These are phyloP conservation scores for Lomentospora prolificans DNA, from an alignment of 2,329 filamentous ascomycete genomes.

Conservation along the genomic window DNA sequence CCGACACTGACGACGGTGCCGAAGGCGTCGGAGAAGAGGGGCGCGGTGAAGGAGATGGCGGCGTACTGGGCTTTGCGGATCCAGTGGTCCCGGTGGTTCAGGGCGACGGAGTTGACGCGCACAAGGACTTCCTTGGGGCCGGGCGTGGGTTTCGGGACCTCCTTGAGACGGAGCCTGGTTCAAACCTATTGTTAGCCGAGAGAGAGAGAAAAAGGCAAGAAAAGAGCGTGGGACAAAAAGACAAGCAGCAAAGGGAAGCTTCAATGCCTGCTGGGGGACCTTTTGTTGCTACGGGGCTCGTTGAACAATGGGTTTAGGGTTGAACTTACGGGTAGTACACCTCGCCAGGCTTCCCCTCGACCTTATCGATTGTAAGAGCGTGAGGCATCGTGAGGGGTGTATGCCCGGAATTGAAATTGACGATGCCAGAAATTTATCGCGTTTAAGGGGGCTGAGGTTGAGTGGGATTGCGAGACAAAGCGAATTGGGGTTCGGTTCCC, in stretches of 20 bases:
- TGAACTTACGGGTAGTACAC: conserved; percentile 72
- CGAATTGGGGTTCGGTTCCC: too few relatives aligned
- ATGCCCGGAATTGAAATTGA: not conserved
- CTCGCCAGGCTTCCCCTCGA: conserved; percentile 75
- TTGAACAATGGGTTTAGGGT: too few relatives aligned
- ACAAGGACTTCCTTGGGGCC: conserved; percentile 62
- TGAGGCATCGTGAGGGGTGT: conserved; percentile 32
- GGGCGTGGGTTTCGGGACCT: conserved; percentile 52
- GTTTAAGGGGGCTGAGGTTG: too few relatives aligned
- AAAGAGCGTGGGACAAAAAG: too few relatives aligned
- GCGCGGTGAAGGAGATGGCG: conserved; percentile 65
- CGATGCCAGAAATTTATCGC: too few relatives aligned
- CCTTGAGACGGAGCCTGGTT: conserved; percentile 49
- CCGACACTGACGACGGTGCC: conserved; percentile 63
- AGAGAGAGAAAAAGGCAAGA: not conserved
- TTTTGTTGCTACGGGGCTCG: too few relatives aligned
- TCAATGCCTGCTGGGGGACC: too few relatives aligned
- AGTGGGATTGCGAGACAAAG: too few relatives aligned
- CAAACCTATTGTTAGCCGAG: conserved; percentile 8
- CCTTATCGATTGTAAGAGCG: conserved; percentile 54
- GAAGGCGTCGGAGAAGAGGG: conserved; percentile 74
- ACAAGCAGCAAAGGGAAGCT: too few relatives aligned
- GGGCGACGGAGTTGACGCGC: conserved; percentile 65
- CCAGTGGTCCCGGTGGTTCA: conserved; percentile 95
- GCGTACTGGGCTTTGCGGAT: conserved; percentile 90